Base-by-base conservation (phyloP, 306 rosid genomes). In the Vicia sativa region DNA sequence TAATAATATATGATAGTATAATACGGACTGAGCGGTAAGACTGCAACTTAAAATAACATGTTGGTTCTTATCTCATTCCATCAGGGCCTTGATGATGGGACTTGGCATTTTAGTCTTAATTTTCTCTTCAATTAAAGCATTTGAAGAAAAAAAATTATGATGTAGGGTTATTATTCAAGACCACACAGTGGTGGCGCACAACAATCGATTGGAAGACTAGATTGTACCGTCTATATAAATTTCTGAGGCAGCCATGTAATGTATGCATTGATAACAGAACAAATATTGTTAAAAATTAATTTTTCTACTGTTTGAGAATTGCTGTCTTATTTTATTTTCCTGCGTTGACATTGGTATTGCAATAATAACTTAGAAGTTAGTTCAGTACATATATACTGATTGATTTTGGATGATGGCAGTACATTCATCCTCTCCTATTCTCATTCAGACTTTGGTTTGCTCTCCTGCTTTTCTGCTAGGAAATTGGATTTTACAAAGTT, bases 371-470 rank as follows among this genome's bases (percentile, higher is more conserved):
- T 53, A 53, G 2, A 23, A 53, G 16, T 25, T 25, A 53, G 35
- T 23, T 19, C 53, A 15, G 37, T 6, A 31, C 37, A 18, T 3
- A 49, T 18, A 49, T 18, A 49, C 13, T 49, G 13, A 11, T 49
- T 53, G 35, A 53, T 53, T 23, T 23, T 53, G 60, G 60, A 11
- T 6, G 60, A 11, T 4, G 35, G 59, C 9, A 52, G 58, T 11
- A 53, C 60, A 53, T 5, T 44, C 18, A 13, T 44, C 50, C 50
- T n/a, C 50, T 44, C 50, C 50, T 44, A 44, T 44, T 44, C 50
- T 2, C 18, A n/a, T 44, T 23, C 35, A 12, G 59, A 11, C 35
- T 23, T 53, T 12, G 9, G 13, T 25, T 54, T 54, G 16, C 16
- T 12, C 16, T 25, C 12, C 31, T 5, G 9, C 59, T 23, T 23